phyloP scores from a whole-genome alignment of 345 rosid species.

The Dovyalis caffra region DNA sequence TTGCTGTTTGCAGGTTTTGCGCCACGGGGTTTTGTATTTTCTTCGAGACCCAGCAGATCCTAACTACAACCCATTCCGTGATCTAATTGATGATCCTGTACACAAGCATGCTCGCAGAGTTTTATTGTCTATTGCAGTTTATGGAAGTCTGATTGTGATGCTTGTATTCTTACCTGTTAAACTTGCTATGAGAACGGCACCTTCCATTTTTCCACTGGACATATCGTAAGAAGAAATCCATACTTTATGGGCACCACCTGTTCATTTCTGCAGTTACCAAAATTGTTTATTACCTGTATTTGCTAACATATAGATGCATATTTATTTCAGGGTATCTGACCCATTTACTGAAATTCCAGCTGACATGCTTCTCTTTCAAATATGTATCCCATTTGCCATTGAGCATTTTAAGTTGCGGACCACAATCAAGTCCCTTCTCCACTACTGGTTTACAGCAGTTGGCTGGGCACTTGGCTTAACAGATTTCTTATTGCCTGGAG shows the following conservation, averaged over 20 bases:
- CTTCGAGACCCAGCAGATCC: conserved; percentile 99
- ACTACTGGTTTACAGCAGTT: conserved; percentile 85
- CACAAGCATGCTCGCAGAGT: conserved; percentile 97
- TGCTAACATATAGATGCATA: conserved; percentile 2
- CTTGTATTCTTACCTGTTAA: conserved; percentile 96
- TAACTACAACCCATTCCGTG: conserved; percentile 96
- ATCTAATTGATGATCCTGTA: conserved; percentile 96
- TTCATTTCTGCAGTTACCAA: neutral
- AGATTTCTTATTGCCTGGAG: conserved; percentile 78
- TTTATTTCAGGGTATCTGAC: conserved; percentile 77
- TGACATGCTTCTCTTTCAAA: conserved; percentile 96
- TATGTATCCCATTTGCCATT: conserved; percentile 94
- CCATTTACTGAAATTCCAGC: conserved; percentile 99
- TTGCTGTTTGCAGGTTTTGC: conserved; percentile 63
- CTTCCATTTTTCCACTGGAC: conserved; percentile 89
- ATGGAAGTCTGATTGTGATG: conserved; percentile 97
- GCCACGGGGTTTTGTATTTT: conserved; percentile 88
- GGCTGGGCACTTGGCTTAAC: conserved; percentile 94
- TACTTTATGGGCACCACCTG: neutral
- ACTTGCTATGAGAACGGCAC: conserved; percentile 89
- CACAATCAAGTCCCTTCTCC: conserved; percentile 84
- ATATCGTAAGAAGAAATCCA: conserved; percentile 61
- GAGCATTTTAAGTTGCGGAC: conserved; percentile 90
- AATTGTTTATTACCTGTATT: conserved; percentile 10
- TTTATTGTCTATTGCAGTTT: conserved; percentile 87